A percentile compares a stretch with the other conserved stretches of the same genome.
Evolutionary conservation across 768 basidiomycete genomes (phyloP).

Genomic region (Lentinus tigrinus): DNA sequence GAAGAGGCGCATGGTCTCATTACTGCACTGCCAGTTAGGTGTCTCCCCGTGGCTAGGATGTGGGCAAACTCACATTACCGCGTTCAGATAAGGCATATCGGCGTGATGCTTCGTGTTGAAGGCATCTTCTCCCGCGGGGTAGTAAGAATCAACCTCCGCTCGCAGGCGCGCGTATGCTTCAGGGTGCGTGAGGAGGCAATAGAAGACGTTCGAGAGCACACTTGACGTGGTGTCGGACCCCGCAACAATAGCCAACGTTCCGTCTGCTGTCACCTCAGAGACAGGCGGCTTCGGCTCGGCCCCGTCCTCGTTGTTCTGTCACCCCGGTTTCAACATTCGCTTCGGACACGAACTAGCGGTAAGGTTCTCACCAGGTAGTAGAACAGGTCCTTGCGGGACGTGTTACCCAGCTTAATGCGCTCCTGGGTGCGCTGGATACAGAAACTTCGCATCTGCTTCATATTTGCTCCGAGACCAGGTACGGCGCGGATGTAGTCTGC

Average conservation of each 20-base stretch:
- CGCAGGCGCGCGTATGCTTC: slow-evolving; percentile 35
- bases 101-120: slow-evolving; percentile 25
- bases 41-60: neutral
- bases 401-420: slow-evolving; percentile 21
- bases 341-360: neutral
- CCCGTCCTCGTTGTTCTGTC: slow-evolving; percentile 28
- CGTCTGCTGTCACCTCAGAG: slow-evolving; percentile 34
- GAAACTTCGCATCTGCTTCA: slow-evolving; percentile 20
- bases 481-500: slow-evolving; percentile 24
- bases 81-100: slow-evolving; percentile 36
- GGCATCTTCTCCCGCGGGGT: slow-evolving; percentile 28
- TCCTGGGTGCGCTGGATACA: slow-evolving; percentile 15
- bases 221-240: slow-evolving; percentile 50
- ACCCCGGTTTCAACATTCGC: neutral
- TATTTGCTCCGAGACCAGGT: slow-evolving; percentile 15
- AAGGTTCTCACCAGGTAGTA: slow-evolving; percentile 40
- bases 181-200: slow-evolving; percentile 39
- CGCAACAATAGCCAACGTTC: slow-evolving; percentile 40
- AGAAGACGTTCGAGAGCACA: slow-evolving; percentile 39
- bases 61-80: slow-evolving; percentile 30
- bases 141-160: slow-evolving; percentile 40
- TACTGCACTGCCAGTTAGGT: slow-evolving; percentile 28
- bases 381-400: slow-evolving; percentile 33
- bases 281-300: slow-evolving; percentile 28
- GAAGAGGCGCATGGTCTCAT: slow-evolving; percentile 46